These are phyloP conservation scores for Boletus semigastroideus DNA, from an alignment of 1,284 basidiomycete species.

Conservation along the genomic window DNA sequence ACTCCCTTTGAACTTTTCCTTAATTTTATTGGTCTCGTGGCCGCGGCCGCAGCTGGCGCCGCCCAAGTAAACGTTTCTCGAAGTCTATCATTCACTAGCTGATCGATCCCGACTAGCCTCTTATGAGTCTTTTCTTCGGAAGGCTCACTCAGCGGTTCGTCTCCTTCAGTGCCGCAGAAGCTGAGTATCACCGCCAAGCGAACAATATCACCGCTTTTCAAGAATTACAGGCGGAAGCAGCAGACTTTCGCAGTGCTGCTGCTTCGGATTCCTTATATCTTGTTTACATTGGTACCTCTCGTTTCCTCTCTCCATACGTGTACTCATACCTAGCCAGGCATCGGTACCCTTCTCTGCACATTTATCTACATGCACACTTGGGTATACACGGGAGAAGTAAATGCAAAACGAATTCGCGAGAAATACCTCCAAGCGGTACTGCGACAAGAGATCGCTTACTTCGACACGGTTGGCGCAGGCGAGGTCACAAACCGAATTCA, in stretches of 20 bases:
- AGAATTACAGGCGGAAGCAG: constrained; percentile 42
- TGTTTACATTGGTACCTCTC: constrained; percentile 62
- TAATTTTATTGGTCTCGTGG: constrained; percentile 65
- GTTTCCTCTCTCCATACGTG: too few species aligned
- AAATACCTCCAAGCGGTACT: constrained; percentile 72
- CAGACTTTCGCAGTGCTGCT: constrained; percentile 50
- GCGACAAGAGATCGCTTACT: constrained; percentile 86
- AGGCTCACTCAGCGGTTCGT: constrained; percentile 79
- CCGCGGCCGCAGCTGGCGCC: constrained; percentile 71
- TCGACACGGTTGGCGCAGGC: constrained; percentile 91
- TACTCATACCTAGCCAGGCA: constrained; percentile 38
- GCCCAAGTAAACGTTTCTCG: constrained; percentile 53
- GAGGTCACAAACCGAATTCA: constrained; percentile 82
- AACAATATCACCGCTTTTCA: constrained; percentile 24
- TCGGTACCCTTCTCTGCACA: constrained; percentile 67
- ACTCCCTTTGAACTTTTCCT: constrained; percentile 64
- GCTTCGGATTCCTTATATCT: constrained; percentile 63
- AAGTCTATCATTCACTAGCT: constrained; percentile 1
- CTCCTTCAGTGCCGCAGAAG: constrained; percentile 43
- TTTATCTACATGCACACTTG: constrained; percentile 84
- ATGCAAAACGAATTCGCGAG: constrained; percentile 82
- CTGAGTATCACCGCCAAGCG: constrained; percentile 16
- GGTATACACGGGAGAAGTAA: constrained; percentile 89
- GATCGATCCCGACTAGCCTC: constrained; percentile 46
- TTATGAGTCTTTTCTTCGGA: constrained; percentile 83